phyloP scores from a whole-genome alignment of 2,329 filamentous ascomycete species.

The Trichophyton rubrum region DNA sequence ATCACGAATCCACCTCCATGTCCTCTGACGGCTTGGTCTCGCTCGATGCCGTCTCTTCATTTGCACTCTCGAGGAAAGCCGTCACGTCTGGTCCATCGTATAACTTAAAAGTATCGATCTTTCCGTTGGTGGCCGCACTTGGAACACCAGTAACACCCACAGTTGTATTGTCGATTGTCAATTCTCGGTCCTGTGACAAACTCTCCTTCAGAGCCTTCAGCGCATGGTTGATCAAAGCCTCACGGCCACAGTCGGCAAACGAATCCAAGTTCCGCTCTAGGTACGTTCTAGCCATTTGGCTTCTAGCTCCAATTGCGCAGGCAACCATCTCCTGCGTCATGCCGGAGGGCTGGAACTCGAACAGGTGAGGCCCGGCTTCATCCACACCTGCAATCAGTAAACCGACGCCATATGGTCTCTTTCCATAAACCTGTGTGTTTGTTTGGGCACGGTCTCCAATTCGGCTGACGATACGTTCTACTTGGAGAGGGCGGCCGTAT shows the following conservation, averaged over 20 bases:
- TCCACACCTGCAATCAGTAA: constrained; percentile 88
- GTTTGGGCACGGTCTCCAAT: constrained; percentile 95
- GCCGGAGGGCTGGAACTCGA: constrained; percentile 93
- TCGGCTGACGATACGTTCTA: constrained; percentile 77
- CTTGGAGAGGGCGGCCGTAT: constrained; percentile 83
- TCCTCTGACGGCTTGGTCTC: constrained; percentile 31
- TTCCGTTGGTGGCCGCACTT: constrained; percentile 39
- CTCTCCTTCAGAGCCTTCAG: constrained; percentile 88
- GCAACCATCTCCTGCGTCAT: constrained; percentile 96
- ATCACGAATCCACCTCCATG: constrained; percentile 46
- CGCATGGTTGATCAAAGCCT: constrained; percentile 84
- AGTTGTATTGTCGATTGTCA: constrained; percentile 94
- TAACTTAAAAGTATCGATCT: constrained; percentile 70
- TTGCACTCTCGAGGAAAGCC: constrained; percentile 67
- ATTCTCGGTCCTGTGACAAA: constrained; percentile 89
- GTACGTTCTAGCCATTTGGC: constrained; percentile 96
- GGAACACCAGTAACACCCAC: constrained; percentile 67
- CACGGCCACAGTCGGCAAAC: constrained; percentile 62
- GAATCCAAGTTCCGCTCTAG: constrained; percentile 80
- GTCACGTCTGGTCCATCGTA: constrained; percentile 81
- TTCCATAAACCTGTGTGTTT: constrained; percentile 96
- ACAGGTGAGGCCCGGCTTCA: constrained; percentile 85
- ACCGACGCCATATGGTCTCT: constrained; percentile 89
- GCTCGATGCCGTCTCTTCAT: constrained; percentile 41
- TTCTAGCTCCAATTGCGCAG: constrained; percentile 88